Conservation (phyloP, 768 basidiomycete species). For the Antrodiella citrinella region DNA sequence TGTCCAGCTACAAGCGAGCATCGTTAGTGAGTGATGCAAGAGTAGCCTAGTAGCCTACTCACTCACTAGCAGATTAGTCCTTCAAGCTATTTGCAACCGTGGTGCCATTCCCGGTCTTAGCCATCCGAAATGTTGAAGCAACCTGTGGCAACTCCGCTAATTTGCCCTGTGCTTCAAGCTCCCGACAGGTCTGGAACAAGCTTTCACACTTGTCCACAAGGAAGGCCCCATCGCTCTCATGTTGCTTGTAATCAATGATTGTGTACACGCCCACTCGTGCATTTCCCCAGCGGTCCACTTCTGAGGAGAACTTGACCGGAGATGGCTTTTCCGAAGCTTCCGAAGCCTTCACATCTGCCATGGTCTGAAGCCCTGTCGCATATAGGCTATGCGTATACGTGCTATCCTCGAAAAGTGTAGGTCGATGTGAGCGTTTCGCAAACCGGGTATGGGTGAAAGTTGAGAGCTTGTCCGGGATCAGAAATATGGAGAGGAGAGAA, state of each 20-base stretch:
- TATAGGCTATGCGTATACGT: slow-evolving; percentile 8
- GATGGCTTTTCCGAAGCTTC: slow-evolving; percentile 12
- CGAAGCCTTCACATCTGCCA: slow-evolving; percentile 10
- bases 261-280: slow-evolving; percentile 41
- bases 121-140: neutral
- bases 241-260: slow-evolving; percentile 43
- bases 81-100: no score
- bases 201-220: slow-evolving; percentile 50
- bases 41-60: no score
- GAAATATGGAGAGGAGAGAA: slow-evolving; percentile 48
- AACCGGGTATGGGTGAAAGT: slow-evolving; percentile 8
- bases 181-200: slow-evolving; percentile 34
- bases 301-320: slow-evolving; percentile 46
- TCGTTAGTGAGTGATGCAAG: no score
- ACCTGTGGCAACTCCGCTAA: neutral
- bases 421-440: slow-evolving; percentile 2
- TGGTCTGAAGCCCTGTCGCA: slow-evolving; percentile 4
- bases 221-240: slow-evolving; percentile 36
- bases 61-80: no score
- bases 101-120: no score
- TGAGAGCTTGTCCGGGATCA: slow-evolving; percentile 30
- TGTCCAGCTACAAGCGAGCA: no score
- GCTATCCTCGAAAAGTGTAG: slow-evolving; percentile 4
- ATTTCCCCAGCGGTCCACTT: slow-evolving; percentile 48
- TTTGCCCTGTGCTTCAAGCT: slow-evolving; percentile 18